Conservation (phyloP, 1,284 basidiomycete genomes). For the Cryptococcus sp. region DNA sequence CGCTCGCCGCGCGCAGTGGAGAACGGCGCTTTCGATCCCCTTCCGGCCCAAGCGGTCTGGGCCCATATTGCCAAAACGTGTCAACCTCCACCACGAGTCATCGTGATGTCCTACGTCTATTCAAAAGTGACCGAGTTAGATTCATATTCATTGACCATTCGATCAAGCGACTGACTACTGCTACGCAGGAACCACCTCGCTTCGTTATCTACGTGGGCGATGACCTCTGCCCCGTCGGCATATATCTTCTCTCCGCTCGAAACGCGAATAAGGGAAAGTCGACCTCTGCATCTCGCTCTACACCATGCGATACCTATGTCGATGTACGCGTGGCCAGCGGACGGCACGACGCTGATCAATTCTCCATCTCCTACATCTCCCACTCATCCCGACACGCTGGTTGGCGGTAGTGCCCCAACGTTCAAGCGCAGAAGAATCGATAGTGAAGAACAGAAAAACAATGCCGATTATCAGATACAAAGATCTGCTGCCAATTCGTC, state of each 20-base stretch:
- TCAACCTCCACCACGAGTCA: slow-evolving; percentile 42
- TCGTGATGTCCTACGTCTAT: slow-evolving; percentile 45
- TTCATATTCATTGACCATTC: neutral
- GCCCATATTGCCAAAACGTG: slow-evolving; percentile 37
- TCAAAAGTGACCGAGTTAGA: slow-evolving; percentile 41
- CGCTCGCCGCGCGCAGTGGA: slow-evolving; percentile 23
- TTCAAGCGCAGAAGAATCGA: neutral
- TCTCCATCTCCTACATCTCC: neutral
- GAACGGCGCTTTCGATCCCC: slow-evolving; percentile 42
- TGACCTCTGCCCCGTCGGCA: slow-evolving; percentile 31
- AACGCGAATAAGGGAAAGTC: slow-evolving; percentile 36
- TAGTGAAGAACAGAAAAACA: neutral
- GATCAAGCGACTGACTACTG: neutral
- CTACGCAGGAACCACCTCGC: slow-evolving; percentile 38
- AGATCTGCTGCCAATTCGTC: neutral
- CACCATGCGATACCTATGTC: slow-evolving; percentile 45
- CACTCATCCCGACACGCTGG: neutral
- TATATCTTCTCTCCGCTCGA: slow-evolving; percentile 46
- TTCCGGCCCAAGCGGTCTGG: slow-evolving; percentile 45
- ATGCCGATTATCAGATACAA: neutral
- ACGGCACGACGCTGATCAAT: neutral
- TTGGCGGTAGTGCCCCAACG: neutral
- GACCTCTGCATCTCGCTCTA: slow-evolving; percentile 31
- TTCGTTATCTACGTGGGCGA: slow-evolving; percentile 39
- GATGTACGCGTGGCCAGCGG: slow-evolving; percentile 40